phyloP scores from a whole-genome alignment of 2,329 filamentous ascomycete species.

The Bipolaris cookei region DNA sequence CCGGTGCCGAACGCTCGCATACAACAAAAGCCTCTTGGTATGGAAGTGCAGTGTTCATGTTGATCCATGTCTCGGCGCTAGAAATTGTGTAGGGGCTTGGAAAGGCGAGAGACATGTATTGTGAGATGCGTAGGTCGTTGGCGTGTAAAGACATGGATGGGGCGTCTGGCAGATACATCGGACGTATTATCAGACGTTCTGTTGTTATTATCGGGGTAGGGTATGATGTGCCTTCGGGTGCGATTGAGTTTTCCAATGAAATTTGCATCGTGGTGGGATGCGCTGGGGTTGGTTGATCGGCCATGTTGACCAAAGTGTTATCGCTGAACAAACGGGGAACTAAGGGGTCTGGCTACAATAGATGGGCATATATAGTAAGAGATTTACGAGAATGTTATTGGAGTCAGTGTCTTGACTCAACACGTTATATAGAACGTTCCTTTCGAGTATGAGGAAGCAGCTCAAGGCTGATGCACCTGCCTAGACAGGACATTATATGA shows the following conservation, averaged over 20 bases:
- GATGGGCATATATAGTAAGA: not conserved
- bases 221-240: slow-evolving; percentile 13
- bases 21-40: slow-evolving; percentile 30
- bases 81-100: slow-evolving; percentile 49
- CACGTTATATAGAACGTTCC: not conserved
- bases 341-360: not conserved
- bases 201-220: slow-evolving; percentile 42
- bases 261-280: slow-evolving; percentile 22
- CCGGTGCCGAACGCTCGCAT: slow-evolving; percentile 17
- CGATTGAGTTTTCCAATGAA: slow-evolving; percentile 5
- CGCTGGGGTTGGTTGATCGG: slow-evolving; percentile 22
- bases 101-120: slow-evolving; percentile 49
- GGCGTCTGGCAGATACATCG: slow-evolving; percentile 43
- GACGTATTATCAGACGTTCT: slow-evolving; percentile 36
- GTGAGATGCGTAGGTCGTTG: slow-evolving; percentile 42
- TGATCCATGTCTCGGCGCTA: slow-evolving; percentile 46
- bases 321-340: not conserved
- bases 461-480: slow-evolving; percentile 13
- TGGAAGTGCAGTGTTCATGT: slow-evolving; percentile 24
- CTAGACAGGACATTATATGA: slow-evolving; percentile 8
- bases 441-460: not conserved
- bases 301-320: slow-evolving; percentile 18
- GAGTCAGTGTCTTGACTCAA: slow-evolving; percentile 10
- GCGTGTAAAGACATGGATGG: slow-evolving; percentile 30
- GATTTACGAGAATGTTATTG: not conserved